These are phyloP conservation scores for Fusarium sp. DNA, from an alignment of 2,329 filamentous ascomycete genomes.

Conservation along the genomic window DNA sequence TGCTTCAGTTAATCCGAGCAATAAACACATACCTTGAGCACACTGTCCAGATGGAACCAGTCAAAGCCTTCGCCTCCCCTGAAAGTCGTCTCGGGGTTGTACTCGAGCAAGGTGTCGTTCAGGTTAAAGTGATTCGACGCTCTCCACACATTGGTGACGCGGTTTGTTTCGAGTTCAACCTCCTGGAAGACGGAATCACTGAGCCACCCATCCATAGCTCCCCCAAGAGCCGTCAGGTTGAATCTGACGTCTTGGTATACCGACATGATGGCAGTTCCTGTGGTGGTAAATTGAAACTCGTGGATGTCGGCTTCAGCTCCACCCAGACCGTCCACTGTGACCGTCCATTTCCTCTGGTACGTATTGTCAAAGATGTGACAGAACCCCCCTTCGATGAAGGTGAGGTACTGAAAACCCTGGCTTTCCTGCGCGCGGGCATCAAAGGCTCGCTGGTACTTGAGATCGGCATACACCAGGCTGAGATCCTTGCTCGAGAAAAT, in stretches of 20 bases:
- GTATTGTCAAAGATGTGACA: slow-evolving; percentile 36
- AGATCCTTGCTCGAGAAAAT: slow-evolving; percentile 41
- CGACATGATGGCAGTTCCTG: slow-evolving; percentile 36
- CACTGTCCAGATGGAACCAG: slow-evolving; percentile 45
- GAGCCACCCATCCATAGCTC: slow-evolving; percentile 35
- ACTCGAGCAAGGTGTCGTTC: slow-evolving; percentile 35
- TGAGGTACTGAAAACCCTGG: slow-evolving; percentile 31
- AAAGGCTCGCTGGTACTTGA: slow-evolving; percentile 31
- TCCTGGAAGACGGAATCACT: slow-evolving; percentile 41
- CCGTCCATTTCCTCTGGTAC: slow-evolving; percentile 38
- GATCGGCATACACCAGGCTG: slow-evolving; percentile 38
- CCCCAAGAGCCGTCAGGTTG: slow-evolving; percentile 36
- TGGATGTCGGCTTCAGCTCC: slow-evolving; percentile 34
- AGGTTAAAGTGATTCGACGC: slow-evolving; percentile 38
- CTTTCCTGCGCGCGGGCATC: slow-evolving; percentile 35
- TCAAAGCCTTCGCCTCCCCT: slow-evolving; percentile 41
- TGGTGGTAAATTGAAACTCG: slow-evolving; percentile 37
- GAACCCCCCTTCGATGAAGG: slow-evolving; percentile 35
- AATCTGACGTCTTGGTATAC: slow-evolving; percentile 40
- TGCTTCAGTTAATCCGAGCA: background rate
- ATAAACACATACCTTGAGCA: slow-evolving; percentile 36
- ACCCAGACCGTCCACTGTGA: slow-evolving; percentile 26
- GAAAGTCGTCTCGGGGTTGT: slow-evolving; percentile 31
- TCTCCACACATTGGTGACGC: slow-evolving; percentile 40
- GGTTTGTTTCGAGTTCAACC: slow-evolving; percentile 37